Evolutionary conservation across 371 early-diverging fungal species (phyloP).

Genomic region (Circinella minor): DNA sequence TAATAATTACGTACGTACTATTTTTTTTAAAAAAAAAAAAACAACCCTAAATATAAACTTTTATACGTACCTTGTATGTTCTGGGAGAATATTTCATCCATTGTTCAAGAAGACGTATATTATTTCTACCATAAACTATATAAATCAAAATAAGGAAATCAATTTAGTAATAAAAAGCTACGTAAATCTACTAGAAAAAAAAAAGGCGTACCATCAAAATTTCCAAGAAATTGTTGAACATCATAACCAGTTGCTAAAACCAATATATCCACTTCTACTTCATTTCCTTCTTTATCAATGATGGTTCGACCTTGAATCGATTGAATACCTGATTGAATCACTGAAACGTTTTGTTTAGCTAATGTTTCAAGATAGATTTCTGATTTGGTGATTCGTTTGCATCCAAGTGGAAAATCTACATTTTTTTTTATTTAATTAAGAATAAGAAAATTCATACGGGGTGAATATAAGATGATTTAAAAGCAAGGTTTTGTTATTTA

Average conservation of each 20-base stretch:
- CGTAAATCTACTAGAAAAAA: not conserved
- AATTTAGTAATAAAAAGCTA: not conserved
- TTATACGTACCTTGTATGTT: slow-evolving; percentile 36
- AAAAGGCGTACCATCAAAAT: slow-evolving; percentile 26
- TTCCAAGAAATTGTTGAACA: slow-evolving; percentile 29
- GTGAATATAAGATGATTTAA: too few relatives aligned
- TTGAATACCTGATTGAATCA: slow-evolving; percentile 22
- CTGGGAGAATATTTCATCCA: slow-evolving; percentile 26
- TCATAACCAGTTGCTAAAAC: slow-evolving; percentile 35
- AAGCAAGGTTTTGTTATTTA: too few relatives aligned
- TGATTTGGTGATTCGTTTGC: slow-evolving; percentile 32
- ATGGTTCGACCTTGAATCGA: slow-evolving; percentile 28
- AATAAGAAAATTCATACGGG: too few relatives aligned
- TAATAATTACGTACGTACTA: too few relatives aligned
- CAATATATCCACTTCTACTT: slow-evolving; percentile 31
- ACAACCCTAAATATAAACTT: too few relatives aligned
- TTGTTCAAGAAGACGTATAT: slow-evolving; percentile 17
- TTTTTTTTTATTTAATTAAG: too few relatives aligned
- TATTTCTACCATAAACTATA: slow-evolving; percentile 28
- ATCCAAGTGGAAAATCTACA: slow-evolving; percentile 24
- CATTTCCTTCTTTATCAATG: slow-evolving; percentile 24
- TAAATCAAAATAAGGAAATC: not conserved
- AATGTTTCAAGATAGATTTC: slow-evolving; percentile 30
- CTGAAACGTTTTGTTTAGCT: slow-evolving; percentile 21
- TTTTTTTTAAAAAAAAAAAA: not conserved